Percentiles rank a stretch among this genome's conserved stretches.
phyloP scores from a whole-genome alignment of 257 asterid genomes.

The Linderniella brevidens region DNA sequence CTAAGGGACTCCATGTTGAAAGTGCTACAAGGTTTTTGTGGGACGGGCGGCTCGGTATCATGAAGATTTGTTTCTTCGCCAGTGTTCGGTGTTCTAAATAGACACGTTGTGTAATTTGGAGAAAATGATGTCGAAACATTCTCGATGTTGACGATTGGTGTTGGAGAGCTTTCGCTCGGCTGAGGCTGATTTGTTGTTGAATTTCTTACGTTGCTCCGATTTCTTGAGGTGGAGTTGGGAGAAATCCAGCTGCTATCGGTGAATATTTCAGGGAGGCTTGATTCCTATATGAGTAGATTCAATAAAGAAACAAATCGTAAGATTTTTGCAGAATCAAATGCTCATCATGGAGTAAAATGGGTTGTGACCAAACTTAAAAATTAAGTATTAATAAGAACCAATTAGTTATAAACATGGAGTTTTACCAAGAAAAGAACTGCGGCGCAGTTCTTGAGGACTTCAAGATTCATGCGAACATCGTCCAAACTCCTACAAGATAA shows the following conservation, averaged over 20 bases:
- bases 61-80: not conserved
- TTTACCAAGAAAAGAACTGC: constrained; percentile 84
- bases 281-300: constrained; percentile 41
- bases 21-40: constrained; percentile 8
- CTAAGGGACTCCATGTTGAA: constrained; percentile 28
- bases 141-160: constrained; percentile 10
- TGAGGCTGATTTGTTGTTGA: constrained; percentile 18
- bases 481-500: constrained; percentile 67
- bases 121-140: constrained; percentile 11
- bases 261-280: constrained; percentile 82
- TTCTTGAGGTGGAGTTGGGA: constrained; percentile 65
- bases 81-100: constrained; percentile 17
- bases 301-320: too few relatives aligned
- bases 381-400: not conserved
- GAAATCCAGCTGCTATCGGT: constrained; percentile 80
- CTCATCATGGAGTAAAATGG: too few relatives aligned
- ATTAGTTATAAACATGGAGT: constrained; percentile 1
- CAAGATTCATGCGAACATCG: constrained; percentile 97
- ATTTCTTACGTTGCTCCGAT: constrained; percentile 34
- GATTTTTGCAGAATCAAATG: too few relatives aligned
- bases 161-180: constrained; percentile 8
- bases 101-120: constrained; percentile 17
- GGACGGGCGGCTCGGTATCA: too few relatives aligned
- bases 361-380: too few relatives aligned
- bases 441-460: constrained; percentile 90